Evolutionary conservation across 495 filamentous ascomycete species (phyloP).

Genomic region (Hyphodiscus hymeniophilus): DNA sequence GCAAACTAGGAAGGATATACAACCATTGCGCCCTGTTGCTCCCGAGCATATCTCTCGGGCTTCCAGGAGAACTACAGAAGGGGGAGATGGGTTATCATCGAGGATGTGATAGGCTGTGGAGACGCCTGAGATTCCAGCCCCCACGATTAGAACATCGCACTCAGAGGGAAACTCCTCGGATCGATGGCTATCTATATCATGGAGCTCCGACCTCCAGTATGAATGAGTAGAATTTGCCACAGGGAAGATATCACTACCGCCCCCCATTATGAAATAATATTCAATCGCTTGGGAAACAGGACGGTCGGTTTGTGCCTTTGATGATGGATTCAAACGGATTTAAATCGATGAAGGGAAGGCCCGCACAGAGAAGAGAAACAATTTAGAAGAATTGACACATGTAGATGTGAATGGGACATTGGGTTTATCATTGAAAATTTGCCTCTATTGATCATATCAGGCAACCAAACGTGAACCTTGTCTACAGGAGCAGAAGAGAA

Average conservation of each 20-base stretch:
- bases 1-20: not conserved
- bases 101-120: conserved; percentile 23
- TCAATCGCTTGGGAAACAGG: too few relatives aligned
- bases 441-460: too few relatives aligned
- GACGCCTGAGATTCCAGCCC: conserved; percentile 27
- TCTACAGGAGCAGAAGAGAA: too few relatives aligned
- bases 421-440: too few relatives aligned
- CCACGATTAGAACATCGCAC: conserved; percentile 30
- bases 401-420: too few relatives aligned
- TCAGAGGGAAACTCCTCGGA: conserved; percentile 22
- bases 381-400: too few relatives aligned
- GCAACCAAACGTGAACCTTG: too few relatives aligned
- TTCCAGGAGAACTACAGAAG: conserved; percentile 43
- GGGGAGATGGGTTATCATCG: conserved; percentile 1
- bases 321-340: too few relatives aligned
- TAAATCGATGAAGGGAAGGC: too few relatives aligned
- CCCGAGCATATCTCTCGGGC: conserved; percentile 45
- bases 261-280: too few relatives aligned
- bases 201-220: conserved; percentile 3
- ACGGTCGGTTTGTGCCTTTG: too few relatives aligned
- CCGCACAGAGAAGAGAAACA: too few relatives aligned
- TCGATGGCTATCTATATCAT: conserved; percentile 1
- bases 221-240: not conserved
- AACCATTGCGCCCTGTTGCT: conserved; percentile 49
- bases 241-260: not conserved